These are phyloP conservation scores for Didymella lethalis DNA, from an alignment of 2,329 filamentous ascomycete species.

Conservation along the genomic window DNA sequence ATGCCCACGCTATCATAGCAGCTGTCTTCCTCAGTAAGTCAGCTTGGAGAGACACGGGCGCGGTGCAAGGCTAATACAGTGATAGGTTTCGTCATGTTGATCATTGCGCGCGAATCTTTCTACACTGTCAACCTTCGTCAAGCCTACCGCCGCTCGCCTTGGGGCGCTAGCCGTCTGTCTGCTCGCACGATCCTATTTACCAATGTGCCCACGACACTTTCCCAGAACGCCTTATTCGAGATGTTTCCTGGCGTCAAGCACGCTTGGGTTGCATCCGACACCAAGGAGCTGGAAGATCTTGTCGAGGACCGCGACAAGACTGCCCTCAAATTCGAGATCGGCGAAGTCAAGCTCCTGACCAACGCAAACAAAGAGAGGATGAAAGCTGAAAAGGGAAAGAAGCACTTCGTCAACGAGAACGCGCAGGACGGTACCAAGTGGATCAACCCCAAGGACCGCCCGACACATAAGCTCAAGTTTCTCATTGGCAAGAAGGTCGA, in stretches of 20 bases:
- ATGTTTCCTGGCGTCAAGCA: conserved; percentile 52
- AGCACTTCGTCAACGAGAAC: conserved; percentile 54
- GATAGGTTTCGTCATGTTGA: conserved; percentile 51
- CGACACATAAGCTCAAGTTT: conserved; percentile 52
- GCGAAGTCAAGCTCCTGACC: conserved; percentile 55
- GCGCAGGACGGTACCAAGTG: conserved; percentile 55
- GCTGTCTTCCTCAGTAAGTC: conserved; percentile 52
- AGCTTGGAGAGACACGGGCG: not conserved
- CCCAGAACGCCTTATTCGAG: conserved; percentile 51
- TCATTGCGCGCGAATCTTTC: conserved; percentile 57
- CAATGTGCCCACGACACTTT: conserved; percentile 54
- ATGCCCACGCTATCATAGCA: conserved; percentile 55
- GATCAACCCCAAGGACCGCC: conserved; percentile 51
- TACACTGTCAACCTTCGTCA: conserved; percentile 59
- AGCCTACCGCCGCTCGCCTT: conserved; percentile 56
- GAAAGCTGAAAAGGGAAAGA: conserved; percentile 65
- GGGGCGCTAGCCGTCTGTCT: conserved; percentile 55
- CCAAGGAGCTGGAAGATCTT: conserved; percentile 55
- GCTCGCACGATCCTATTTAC: conserved; percentile 59
- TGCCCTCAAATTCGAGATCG: conserved; percentile 54
- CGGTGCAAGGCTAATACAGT: conserved; percentile 5
- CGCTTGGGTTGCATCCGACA: conserved; percentile 58
- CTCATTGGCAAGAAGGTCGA: conserved; percentile 60
- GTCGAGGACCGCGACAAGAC: conserved; percentile 55
- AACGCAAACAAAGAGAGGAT: conserved; percentile 71